Percentiles rank a stretch among this genome's conserved stretches.
Evolutionary conservation across 768 basidiomycete genomes (phyloP).

Genomic region (Tulasnella sp.): DNA sequence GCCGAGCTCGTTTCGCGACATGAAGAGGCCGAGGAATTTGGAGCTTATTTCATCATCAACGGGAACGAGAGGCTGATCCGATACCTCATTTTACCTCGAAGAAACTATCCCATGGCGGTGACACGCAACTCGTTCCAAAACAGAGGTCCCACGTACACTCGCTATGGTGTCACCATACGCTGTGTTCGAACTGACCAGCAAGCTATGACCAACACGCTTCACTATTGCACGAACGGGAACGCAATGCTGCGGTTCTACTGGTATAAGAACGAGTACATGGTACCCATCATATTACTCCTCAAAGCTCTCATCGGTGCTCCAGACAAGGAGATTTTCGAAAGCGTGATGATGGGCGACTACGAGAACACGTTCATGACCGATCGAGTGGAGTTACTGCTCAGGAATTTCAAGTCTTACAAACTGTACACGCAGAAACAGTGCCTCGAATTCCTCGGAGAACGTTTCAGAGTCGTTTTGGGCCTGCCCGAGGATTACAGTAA

Average conservation of each 20-base stretch:
- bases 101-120: constrained; percentile 92
- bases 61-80: constrained; percentile 98
- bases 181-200: constrained; percentile 93
- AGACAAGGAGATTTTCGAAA: constrained; percentile 95
- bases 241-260: constrained; percentile 96
- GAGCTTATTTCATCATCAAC: constrained; percentile 97
- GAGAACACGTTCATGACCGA: constrained; percentile 59
- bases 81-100: constrained; percentile 91
- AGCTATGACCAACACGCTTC: constrained; percentile 90
- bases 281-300: constrained; percentile 93
- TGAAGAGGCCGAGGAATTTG: constrained; percentile 98
- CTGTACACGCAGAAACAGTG: constrained; percentile 86
- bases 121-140: constrained; percentile 86
- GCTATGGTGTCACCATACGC: constrained; percentile 91
- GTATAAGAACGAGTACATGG: constrained; percentile 97
- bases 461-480: constrained; percentile 87
- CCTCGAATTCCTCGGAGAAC: constrained; percentile 91
- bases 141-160: constrained; percentile 92
- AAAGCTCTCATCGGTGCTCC: constrained; percentile 88
- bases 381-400: constrained; percentile 86
- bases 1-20: constrained; percentile 81
- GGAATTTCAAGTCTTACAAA: constrained; percentile 92
- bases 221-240: constrained; percentile 93
- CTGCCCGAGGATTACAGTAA: constrained; percentile 94
- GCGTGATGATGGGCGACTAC: constrained; percentile 94